phyloP scores from a whole-genome alignment of 2,329 filamentous ascomycete genomes.

The Sporothrix euskadiensis region DNA sequence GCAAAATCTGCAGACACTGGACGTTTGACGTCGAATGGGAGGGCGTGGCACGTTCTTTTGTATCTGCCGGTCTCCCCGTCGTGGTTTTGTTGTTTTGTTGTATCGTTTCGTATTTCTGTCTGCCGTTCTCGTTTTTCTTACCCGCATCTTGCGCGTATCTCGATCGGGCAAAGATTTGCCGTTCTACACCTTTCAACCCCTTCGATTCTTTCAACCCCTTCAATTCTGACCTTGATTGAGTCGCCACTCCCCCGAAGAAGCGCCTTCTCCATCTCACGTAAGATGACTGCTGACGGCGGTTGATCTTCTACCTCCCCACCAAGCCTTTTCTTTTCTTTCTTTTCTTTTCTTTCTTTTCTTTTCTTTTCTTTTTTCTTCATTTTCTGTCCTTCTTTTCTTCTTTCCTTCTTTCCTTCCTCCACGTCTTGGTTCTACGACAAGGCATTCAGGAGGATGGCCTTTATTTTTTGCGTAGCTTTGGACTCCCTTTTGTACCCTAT shows the following conservation, averaged over 20 bases:
- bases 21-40: not conserved
- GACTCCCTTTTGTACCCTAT: not conserved
- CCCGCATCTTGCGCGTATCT: not conserved
- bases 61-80: not conserved
- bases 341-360: no score
- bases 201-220: not conserved
- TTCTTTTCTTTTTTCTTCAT: not conserved
- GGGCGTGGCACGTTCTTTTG: not conserved
- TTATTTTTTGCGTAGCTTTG: not conserved
- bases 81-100: not conserved
- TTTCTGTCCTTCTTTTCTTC: not conserved
- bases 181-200: not conserved
- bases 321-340: not conserved
- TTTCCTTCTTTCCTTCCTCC: not conserved
- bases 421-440: not conserved
- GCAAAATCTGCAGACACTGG: not conserved
- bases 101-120: not conserved
- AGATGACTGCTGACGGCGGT: constrained; percentile 4
- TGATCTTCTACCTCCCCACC: not conserved
- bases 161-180: constrained; percentile 7
- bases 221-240: not conserved
- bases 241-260: constrained; percentile 7
- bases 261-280: not conserved
- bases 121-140: not conserved
- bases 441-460: not conserved